phyloP scores from a whole-genome alignment of 768 basidiomycete genomes.

The Suillus alpinus region DNA sequence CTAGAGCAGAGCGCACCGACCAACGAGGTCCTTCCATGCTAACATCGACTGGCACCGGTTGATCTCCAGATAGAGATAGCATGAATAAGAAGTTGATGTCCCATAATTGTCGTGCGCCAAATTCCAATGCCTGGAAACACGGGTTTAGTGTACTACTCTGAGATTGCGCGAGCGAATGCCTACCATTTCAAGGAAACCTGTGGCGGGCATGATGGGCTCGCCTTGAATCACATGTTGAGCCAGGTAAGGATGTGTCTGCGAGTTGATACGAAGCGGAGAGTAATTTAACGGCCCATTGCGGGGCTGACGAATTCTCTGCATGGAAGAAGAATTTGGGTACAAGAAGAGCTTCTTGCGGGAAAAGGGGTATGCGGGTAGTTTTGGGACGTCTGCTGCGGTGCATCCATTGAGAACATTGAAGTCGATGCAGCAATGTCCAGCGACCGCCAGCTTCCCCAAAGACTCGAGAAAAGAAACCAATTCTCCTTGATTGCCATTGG shows the following conservation, averaged over 20 bases:
- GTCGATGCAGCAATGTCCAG: slow-evolving; percentile 28
- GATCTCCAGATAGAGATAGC: background rate
- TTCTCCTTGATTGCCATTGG: slow-evolving; percentile 18
- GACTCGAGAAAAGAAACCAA: slow-evolving; percentile 20
- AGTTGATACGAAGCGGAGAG: slow-evolving; percentile 33
- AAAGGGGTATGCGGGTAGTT: slow-evolving; percentile 20
- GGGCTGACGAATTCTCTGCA: slow-evolving; percentile 18
- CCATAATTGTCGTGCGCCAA: background rate
- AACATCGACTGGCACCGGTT: background rate
- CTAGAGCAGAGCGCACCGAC: background rate
- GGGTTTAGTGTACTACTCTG: too few relatives aligned
- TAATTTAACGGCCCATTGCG: slow-evolving; percentile 37
- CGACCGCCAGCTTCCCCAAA: slow-evolving; percentile 26
- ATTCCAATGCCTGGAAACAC: background rate
- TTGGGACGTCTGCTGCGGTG: background rate
- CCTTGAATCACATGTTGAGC: slow-evolving; percentile 44
- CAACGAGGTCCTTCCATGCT: background rate
- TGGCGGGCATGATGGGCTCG: slow-evolving; percentile 45
- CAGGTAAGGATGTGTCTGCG: slow-evolving; percentile 36
- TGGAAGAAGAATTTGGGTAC: slow-evolving; percentile 12
- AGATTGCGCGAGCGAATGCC: background rate
- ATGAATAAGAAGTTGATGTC: background rate
- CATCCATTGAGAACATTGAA: slow-evolving; percentile 30
- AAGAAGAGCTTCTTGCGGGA: slow-evolving; percentile 19
- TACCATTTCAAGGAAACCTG: slow-evolving; percentile 42